Evolutionary conservation across 306 rosid species (phyloP).

Genomic region (Gleditsia sinensis): DNA sequence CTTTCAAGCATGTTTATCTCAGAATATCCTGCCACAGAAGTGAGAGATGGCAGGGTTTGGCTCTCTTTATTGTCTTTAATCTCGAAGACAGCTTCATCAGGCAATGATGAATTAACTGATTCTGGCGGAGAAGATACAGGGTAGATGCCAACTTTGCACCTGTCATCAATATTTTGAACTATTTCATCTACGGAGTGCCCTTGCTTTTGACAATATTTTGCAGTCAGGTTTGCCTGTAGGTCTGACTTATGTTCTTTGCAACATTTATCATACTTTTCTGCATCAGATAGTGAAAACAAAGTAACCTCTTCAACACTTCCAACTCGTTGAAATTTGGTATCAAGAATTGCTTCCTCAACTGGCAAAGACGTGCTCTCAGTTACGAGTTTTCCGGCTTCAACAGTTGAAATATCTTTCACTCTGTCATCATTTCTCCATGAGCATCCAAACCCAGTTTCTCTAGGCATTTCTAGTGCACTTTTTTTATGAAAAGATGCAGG

Average conservation of each 20-base stretch:
- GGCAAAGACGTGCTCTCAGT: neutral
- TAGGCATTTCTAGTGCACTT: neutral
- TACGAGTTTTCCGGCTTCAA: neutral
- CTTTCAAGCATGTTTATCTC: constrained; percentile 36
- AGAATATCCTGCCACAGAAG: constrained; percentile 20
- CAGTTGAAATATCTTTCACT: neutral
- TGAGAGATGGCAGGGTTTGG: constrained; percentile 34
- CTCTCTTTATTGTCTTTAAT: constrained; percentile 30
- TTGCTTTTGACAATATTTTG: constrained; percentile 25
- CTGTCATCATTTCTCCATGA: constrained; percentile 3
- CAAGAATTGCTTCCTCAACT: constrained; percentile 17
- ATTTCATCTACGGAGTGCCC: constrained; percentile 24
- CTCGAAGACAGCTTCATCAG: constrained; percentile 27
- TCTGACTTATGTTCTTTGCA: neutral
- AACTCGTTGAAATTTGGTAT: constrained; percentile 21
- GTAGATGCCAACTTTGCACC: constrained; percentile 20
- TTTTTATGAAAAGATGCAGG: constrained; percentile 26
- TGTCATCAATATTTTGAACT: constrained; percentile 30
- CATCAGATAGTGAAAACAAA: constrained; percentile 12
- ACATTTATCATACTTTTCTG: constrained; percentile 20
- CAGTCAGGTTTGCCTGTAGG: constrained; percentile 2
- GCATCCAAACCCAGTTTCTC: constrained; percentile 23
- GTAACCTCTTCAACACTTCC: constrained; percentile 21
- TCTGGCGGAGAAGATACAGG: constrained; percentile 29
- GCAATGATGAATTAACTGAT: constrained; percentile 32